A percentile compares a stretch with the other conserved stretches of the same genome.
Conservation (phyloP, 352 stramenopile species). For the Bremia lactucae region DNA sequence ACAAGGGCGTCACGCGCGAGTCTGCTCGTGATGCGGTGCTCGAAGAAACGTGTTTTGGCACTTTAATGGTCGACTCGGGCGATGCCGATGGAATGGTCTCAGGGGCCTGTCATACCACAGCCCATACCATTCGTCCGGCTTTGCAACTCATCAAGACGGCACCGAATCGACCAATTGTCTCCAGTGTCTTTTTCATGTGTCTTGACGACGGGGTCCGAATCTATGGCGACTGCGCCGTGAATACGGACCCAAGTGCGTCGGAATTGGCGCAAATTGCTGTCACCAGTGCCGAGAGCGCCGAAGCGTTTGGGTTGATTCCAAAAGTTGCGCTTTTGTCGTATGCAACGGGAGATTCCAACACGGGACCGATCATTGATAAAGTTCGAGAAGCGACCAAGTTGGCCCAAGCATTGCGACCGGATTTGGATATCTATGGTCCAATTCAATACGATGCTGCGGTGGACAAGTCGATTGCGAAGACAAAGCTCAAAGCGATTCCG, state of each 20-base stretch:
- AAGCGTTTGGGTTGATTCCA: slow-evolving; percentile 70
- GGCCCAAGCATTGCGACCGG: slow-evolving; percentile 49
- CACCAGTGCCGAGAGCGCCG: slow-evolving; percentile 59
- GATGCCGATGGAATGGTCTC: slow-evolving; percentile 82
- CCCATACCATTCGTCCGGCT: slow-evolving; percentile 82
- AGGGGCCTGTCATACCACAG: slow-evolving; percentile 72
- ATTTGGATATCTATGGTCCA: slow-evolving; percentile 76
- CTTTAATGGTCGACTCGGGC: slow-evolving; percentile 76
- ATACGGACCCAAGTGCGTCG: slow-evolving; percentile 60
- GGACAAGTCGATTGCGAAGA: slow-evolving; percentile 64
- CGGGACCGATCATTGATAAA: slow-evolving; percentile 76
- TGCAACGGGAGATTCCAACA: slow-evolving; percentile 71
- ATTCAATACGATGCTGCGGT: slow-evolving; percentile 84
- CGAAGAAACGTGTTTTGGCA: slow-evolving; percentile 78
- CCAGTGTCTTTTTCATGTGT: slow-evolving; percentile 85
- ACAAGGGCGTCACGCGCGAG: slow-evolving; percentile 68
- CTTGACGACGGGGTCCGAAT: slow-evolving; percentile 69
- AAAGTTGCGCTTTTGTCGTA: slow-evolving; percentile 80
- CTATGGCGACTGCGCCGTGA: slow-evolving; percentile 82
- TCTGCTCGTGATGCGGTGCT: slow-evolving; percentile 40
- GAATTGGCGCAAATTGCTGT: slow-evolving; percentile 77
- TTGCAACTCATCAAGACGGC: slow-evolving; percentile 84
- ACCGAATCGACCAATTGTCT: slow-evolving; percentile 55
- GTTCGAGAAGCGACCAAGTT: slow-evolving; percentile 68
- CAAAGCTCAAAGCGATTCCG: slow-evolving; percentile 64